Base-by-base conservation (phyloP, 1,139 yeast genomes). In the Suhomyces bokatorum region DNA sequence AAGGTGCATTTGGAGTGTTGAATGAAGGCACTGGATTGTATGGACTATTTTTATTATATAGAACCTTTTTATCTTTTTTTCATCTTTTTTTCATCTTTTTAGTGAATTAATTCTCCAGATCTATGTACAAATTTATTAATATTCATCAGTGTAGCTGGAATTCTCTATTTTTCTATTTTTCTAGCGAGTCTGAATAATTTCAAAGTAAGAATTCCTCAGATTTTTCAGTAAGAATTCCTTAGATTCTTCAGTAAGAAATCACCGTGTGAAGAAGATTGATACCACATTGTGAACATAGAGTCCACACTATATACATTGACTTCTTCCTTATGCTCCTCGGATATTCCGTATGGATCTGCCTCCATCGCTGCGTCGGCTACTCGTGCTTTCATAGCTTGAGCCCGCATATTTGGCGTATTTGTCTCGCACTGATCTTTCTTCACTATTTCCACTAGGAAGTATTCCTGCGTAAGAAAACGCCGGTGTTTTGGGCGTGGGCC, bases 321-420 rank as follows among this genome's bases (percentile, higher is more conserved):
- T 3, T 17, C 5, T 3, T 17, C 17, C 17, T 40, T 31, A 40
- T 10, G 14, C 26, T 3, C 48, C 42, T 31, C 69, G 49, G 13
- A 64, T 63, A 39, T 62, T 61, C 39, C 63, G 47, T 22, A 62
- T 60, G 12, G 66, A 62, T 27, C 67, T 47, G 24, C 52, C 52
- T 14, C 53, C 47, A 15, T 44, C 48, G 6, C 20, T 20, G 7
- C 39, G 36, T 12, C 42, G 37, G 16, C 38, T 37, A 22, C 34
- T 12, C 6, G 37, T 31, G 7, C 47, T 24, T 20, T 47, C 48
- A 13, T 39, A 35, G 13, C 39, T 41, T 16, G 15, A 40, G 32
- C 56, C 32, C 7, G 60, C 50, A 46, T 67, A 67, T 47, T 63
- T 66, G 29, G 72, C 67, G 44, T 68, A 67, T 45, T 65, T 68